Evolutionary conservation across 352 stramenopile genomes (phyloP).

Genomic region (Globisporangium echinulatum): DNA sequence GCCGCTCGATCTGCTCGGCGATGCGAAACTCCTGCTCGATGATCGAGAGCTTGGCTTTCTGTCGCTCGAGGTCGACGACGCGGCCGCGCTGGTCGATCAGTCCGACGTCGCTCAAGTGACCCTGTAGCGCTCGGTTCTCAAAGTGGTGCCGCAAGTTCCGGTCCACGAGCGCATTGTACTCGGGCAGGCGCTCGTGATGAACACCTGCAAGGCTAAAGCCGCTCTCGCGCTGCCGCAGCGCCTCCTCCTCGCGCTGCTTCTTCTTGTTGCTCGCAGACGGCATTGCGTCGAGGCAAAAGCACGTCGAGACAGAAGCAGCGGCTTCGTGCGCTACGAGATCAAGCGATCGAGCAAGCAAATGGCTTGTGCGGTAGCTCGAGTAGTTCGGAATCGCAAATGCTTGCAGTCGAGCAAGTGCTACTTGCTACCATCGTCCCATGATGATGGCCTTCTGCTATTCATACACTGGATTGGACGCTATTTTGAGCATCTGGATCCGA

Average conservation of each 20-base stretch:
- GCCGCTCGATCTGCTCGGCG: conserved; percentile 72
- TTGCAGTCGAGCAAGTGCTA: no score
- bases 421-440: no score
- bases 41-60: conserved; percentile 87
- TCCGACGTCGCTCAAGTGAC: conserved; percentile 69
- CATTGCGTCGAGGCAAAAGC: no score
- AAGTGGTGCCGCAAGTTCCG: conserved; percentile 89
- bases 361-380: no score
- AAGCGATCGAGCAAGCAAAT: no score
- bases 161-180: conserved; percentile 89
- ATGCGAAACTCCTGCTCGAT: conserved; percentile 91
- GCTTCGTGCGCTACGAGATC: no score
- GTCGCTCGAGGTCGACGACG: conserved; percentile 86
- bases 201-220: conserved; percentile 54
- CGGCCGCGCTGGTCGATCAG: conserved; percentile 85
- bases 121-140: conserved; percentile 70
- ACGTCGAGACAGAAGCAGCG: no score
- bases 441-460: no score
- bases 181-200: conserved; percentile 59
- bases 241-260: conserved; percentile 24
- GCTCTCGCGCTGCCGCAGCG: conserved; percentile 43
- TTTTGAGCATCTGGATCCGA: no score
- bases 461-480: no score
- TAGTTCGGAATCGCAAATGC: no score
- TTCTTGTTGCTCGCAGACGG: conserved; percentile 18